Base-by-base conservation (phyloP, 345 rosid species). In the Aquilaria yunnanensis region DNA sequence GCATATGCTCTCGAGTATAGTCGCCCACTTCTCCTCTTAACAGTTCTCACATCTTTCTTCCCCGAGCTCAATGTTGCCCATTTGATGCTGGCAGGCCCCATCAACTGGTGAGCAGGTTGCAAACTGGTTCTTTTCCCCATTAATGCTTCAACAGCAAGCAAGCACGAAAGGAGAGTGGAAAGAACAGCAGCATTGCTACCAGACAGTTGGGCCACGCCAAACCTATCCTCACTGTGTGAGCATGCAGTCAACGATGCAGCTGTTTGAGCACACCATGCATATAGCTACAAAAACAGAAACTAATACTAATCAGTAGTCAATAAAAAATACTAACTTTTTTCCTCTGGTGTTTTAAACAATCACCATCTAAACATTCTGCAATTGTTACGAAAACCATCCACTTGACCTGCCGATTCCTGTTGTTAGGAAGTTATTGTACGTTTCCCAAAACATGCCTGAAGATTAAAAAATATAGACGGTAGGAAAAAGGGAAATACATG, bases 141-240 rank as follows among this genome's bases (percentile, higher is more conserved):
- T 50, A 81, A 85, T 56, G 93, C 75, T 75, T 90, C 99, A 32
- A 85, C 81, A 5, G 96, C 91, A 10, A 94, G 83, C 45, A 94
- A 71, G 80, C 89, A 86, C 9, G 93, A 85, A 34, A 88, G 14
- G 43, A 94, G 91, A 9, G 87, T 78, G 5, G 97, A 90, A 66
- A 87, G 52, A 54, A 82, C 87, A 56, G 87, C 76, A 10, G 95
- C 73, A 54, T 83, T 90, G 70, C 93, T 84, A 65, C 99, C 95
- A 32, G 97, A 83, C 33, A 94, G 80, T 73, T 90, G 99, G 43
- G 99, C 99, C 57, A 94, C 92, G 51, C 99, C 97, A 58, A 75
- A 90, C 56, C 91, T 82, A 78, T 90, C 97, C 72, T 94, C 96
- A 47, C 74, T 69, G 66, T 60, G 92, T 7, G 99, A 94, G 68